A percentile compares a stretch with the other conserved stretches of the same genome.
These are phyloP conservation scores for Picea engelmannii DNA, from an alignment of 83 land plant species.

Conservation along the genomic window DNA sequence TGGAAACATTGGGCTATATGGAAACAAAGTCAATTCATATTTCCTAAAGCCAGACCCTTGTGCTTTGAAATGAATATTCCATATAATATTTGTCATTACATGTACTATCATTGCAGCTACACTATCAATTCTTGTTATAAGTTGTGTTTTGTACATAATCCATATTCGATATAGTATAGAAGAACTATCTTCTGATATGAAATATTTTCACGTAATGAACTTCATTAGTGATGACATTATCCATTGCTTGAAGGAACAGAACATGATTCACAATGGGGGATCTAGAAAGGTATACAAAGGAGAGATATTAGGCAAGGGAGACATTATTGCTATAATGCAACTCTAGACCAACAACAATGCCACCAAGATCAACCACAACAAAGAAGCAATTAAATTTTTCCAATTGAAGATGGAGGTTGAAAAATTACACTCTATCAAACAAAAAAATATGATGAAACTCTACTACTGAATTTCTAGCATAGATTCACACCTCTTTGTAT, in stretches of 20 bases:
- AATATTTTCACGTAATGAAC: too few relatives aligned
- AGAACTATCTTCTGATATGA: conserved; percentile 51
- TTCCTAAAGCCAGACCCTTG: too few relatives aligned
- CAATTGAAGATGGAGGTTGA: conserved; percentile 43
- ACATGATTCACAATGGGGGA: conserved; percentile 57
- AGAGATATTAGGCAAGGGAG: conserved; percentile 18
- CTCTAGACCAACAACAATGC: conserved; percentile 22
- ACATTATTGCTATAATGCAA: conserved; percentile 61
- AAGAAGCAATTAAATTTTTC: conserved; percentile 9
- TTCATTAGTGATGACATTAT: conserved; percentile 28
- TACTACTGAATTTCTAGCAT: conserved; percentile 36
- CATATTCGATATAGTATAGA: neutral
- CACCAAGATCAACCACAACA: neutral
- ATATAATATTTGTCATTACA: neutral
- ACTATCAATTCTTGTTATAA: neutral
- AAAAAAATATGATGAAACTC: conserved; percentile 40
- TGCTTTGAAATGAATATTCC: neutral
- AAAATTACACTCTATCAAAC: conserved; percentile 38
- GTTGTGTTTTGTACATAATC: neutral
- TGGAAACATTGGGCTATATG: too few relatives aligned
- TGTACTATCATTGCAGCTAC: neutral
- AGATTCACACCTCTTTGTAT: conserved; percentile 33
- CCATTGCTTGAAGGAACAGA: conserved; percentile 36
- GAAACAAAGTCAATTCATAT: too few relatives aligned
- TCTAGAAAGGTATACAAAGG: neutral